Conservation (phyloP, 2,329 filamentous ascomycete species). For the Juglanconis oblonga region DNA sequence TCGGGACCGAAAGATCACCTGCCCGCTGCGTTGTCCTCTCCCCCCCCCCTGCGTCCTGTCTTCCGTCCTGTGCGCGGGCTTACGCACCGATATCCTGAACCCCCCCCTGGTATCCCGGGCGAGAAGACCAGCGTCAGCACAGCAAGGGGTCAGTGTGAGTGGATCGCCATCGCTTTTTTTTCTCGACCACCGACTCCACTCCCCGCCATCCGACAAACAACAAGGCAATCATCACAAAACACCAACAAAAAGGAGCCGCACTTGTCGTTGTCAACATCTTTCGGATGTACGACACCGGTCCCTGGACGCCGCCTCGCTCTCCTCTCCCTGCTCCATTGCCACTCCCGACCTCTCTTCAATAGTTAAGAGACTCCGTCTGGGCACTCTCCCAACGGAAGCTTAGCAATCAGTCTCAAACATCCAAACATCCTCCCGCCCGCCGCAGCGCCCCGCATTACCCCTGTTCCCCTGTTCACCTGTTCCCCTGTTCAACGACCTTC, state of each 20-base stretch:
- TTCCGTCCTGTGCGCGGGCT: background rate
- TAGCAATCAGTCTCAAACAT: conserved; percentile 29
- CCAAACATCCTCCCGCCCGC: conserved; percentile 20
- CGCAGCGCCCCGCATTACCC: conserved; percentile 29
- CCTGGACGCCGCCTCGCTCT: conserved; percentile 7
- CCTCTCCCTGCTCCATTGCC: conserved; percentile 4
- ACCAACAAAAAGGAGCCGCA: background rate
- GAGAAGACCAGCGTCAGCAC: conserved; percentile 9
- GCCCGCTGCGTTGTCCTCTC: background rate
- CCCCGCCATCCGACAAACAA: conserved; percentile 16
- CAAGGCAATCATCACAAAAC: conserved; percentile 6
- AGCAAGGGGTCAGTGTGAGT: conserved; percentile 6
- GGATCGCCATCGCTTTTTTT: conserved; percentile 17
- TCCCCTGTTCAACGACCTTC: conserved; percentile 20
- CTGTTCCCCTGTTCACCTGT: conserved; percentile 20
- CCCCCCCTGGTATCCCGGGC: conserved; percentile 13
- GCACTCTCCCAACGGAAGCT: conserved; percentile 11
- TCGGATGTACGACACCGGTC: conserved; percentile 13
- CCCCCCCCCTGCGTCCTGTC: background rate
- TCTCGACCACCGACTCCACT: conserved; percentile 12
- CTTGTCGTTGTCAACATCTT: conserved; percentile 5
- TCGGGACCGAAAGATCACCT: background rate
- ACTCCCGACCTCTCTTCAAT: conserved; percentile 5
- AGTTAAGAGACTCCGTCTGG: conserved; percentile 8
- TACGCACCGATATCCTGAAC: background rate